phyloP scores from a whole-genome alignment of 805 yeast species.

The Dipodascopsis uninucleata region DNA sequence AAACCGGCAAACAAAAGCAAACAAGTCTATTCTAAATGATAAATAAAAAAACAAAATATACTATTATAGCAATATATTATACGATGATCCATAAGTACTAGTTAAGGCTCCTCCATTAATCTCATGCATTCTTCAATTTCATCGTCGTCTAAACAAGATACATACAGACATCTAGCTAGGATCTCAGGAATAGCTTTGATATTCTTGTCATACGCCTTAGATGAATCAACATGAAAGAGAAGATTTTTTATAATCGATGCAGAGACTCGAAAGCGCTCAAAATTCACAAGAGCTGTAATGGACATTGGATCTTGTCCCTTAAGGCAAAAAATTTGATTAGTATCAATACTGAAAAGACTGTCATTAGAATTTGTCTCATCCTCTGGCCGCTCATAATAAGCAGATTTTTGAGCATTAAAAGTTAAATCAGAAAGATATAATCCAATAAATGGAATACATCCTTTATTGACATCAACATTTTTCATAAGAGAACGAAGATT shows the following conservation, averaged over 20 bases:
- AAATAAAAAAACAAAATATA: too few species aligned
- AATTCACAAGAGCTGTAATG: constrained; percentile 50
- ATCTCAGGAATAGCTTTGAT: constrained; percentile 57
- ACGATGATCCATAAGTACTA: too few species aligned
- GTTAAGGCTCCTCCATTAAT: constrained; percentile 13
- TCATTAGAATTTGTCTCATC: constrained; percentile 4
- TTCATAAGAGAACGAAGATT: constrained; percentile 62
- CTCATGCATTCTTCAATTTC: constrained; percentile 49
- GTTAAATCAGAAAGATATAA: constrained; percentile 78
- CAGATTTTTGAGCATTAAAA: constrained; percentile 63
- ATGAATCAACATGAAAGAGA: constrained; percentile 81
- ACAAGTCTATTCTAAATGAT: neutral
- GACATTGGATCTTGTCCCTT: neutral
- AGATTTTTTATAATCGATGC: constrained; percentile 75
- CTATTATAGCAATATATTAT: too few species aligned
- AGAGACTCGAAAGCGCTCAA: constrained; percentile 70
- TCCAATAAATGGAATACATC: constrained; percentile 89
- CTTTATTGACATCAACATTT: constrained; percentile 58
- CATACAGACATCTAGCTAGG: constrained; percentile 77
- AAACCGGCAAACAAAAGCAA: neutral
- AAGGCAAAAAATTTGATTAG: constrained; percentile 14
- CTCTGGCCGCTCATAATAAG: constrained; percentile 38
- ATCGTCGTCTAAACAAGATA: constrained; percentile 66
- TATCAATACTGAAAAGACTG: constrained; percentile 26
- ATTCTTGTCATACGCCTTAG: constrained; percentile 52